Base-by-base conservation (phyloP, 305 asterid genomes). In the Solanum chacoense region DNA sequence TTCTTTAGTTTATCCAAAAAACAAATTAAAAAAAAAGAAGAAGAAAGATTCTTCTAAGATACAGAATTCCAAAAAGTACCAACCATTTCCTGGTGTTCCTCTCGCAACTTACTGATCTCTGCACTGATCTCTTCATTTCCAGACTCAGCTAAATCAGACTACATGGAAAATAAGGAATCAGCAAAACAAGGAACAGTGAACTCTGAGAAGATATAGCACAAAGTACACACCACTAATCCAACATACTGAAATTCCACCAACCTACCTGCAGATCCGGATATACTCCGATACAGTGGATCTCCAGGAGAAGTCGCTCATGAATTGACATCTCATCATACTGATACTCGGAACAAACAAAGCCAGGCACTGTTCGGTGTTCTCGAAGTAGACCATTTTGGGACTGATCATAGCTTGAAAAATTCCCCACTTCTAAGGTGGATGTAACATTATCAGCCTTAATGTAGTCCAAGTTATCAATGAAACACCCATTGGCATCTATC, bases 231-330 rank as follows among this genome's bases (percentile, higher is more conserved):
- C 74, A 69, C 65, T 28, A 18, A 80, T 63, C 72, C 80, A 89
- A 42, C 69, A 73, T 42, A 72, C 45, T 86, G 86, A 90, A 86
- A 90, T 34, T 85, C 84, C 90, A 88, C 96, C 88, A 90, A 88
- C 97, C 89, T 93, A 97, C 99, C 98, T 76, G 92, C 90, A 92
- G 88, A 88, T 94, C 98, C 3, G 98, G 98, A 91, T 92, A 94
- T 92, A 97, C 92, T 89, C 98, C 99, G 87, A 97, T 92, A 93
- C 93, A 93, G 84, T 93, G 96, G 91, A 97, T 85, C 93, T 97
- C 99, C 91, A 93, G 89, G 78, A 94, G 93, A 89, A 97, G 95
- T 91, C 93, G 93, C 92, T 95, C 98, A 93, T 93, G 91, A 85
- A 94, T 76, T 42, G 99, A 91, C 98, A 95, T 93, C 88, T 90